Base-by-base conservation (phyloP, 2,329 filamentous ascomycete genomes). In the Aplosporella prunicola region DNA sequence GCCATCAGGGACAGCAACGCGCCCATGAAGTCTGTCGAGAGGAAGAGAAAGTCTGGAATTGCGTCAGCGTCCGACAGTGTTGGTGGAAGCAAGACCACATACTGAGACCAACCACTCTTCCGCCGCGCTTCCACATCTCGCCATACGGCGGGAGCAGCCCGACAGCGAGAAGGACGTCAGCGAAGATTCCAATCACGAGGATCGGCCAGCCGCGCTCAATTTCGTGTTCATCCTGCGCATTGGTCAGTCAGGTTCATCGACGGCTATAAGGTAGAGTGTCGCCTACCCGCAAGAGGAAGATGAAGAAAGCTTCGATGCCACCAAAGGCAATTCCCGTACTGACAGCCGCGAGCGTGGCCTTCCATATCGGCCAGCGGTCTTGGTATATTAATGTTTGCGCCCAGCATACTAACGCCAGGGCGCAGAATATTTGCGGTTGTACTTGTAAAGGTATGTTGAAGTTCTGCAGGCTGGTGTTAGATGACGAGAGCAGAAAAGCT, bases 1-100 rank as follows among this genome's bases (percentile, higher is more conserved):
- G 76, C 73, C 63, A 80, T 68, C 15, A 80, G 63, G 0, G 74
- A 79, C 52, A 80, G 79, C 40, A 80, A 66, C 0, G 75, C 76
- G 2, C 77, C 77, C 1, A 66, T 46, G 40, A 68, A 77, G 47
- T 81, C 77, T 46, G 79, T 72, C 0, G 59, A 56, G 3, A 80
- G 53, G 45, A 81, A 81, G 10, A 74, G 55, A 51, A 68, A 71
- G 44, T 68, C 67, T 67, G 34, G 15, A 33, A 15, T 26, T 35
- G 15, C 23, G 28, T 51, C 9, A 50, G 44, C 23, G 10, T 15
- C 9, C 25, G 15, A n/a, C 11, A 3, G 4, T 23, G 2, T 20
- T 9, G 9, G 18, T 36, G 4, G n/a, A n/a, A n/a, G n/a, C n/a
- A n/a, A n/a, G 2, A 20, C 13, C 2, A 55, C 61, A 41, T 51